phyloP scores from a whole-genome alignment of 768 basidiomycete genomes.

The Suillus hirtellus region DNA sequence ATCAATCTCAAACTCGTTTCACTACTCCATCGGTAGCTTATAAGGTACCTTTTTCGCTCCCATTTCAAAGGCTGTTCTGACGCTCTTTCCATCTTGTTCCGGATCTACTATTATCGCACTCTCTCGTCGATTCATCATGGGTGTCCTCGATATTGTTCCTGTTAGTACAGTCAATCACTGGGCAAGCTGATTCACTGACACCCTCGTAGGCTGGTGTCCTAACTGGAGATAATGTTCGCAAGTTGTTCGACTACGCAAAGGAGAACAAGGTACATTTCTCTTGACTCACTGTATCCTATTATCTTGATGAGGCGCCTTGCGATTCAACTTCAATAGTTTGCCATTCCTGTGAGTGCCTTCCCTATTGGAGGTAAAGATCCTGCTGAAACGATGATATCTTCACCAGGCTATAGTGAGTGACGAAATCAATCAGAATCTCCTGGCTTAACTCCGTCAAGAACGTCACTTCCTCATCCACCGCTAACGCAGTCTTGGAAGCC shows the following conservation, averaged over 20 bases:
- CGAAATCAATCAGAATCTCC: neutral
- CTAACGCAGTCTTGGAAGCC: constrained; percentile 93
- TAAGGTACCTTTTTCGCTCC: constrained; percentile 10
- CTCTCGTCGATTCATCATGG: constrained; percentile 46
- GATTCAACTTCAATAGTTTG: constrained; percentile 51
- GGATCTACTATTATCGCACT: neutral
- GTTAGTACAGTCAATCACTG: constrained; percentile 43
- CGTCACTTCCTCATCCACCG: constrained; percentile 93
- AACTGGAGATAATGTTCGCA: constrained; percentile 93
- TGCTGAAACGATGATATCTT: neutral
- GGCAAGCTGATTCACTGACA: constrained; percentile 10
- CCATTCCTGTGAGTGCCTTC: constrained; percentile 69
- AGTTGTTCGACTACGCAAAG: constrained; percentile 93
- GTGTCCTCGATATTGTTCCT: constrained; percentile 81
- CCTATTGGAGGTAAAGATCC: neutral
- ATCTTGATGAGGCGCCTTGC: constrained; percentile 17
- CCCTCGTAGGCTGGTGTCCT: constrained; percentile 81
- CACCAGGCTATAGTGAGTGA: constrained; percentile 74
- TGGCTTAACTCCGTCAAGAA: constrained; percentile 54
- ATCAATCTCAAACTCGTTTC: constrained; percentile 9
- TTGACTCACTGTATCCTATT: neutral
- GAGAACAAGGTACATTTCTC: constrained; percentile 68
- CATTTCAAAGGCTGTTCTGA: neutral
- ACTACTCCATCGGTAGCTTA: constrained; percentile 7
- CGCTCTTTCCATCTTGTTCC: constrained; percentile 7